phyloP scores from a whole-genome alignment of 129 eudicot species.

The Rutidosis leptorrhynchoides region DNA sequence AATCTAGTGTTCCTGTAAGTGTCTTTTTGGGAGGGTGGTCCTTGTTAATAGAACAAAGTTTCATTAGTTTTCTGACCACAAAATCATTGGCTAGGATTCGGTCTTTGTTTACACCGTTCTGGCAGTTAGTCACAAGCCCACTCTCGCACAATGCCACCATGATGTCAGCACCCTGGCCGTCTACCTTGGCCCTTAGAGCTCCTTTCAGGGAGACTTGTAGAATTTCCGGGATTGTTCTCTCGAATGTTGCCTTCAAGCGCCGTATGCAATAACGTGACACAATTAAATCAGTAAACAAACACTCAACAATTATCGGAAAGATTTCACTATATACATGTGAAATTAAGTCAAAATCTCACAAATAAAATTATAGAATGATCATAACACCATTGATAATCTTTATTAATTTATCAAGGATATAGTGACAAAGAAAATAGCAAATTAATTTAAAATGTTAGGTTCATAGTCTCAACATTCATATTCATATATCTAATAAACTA shows the following conservation, averaged over 20 bases:
- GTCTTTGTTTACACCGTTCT: conserved; percentile 72
- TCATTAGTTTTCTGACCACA: conserved; percentile 73
- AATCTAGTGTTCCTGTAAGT: conserved; percentile 51
- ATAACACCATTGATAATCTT: no score
- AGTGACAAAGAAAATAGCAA: no score
- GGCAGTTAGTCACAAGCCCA: conserved; percentile 71
- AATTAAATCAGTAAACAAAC: neutral
- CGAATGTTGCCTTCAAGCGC: conserved; percentile 56
- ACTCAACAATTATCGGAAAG: neutral
- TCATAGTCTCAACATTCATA: no score
- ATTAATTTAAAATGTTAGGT: neutral
- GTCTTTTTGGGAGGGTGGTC: conserved; percentile 52
- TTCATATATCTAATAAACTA: neutral
- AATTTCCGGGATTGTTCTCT: conserved; percentile 47
- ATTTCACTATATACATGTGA: no score
- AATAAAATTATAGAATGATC: neutral
- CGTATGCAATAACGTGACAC: neutral
- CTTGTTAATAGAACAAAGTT: conserved; percentile 59
- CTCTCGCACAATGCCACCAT: conserved; percentile 76
- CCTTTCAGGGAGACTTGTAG: conserved; percentile 69
- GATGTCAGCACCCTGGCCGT: conserved; percentile 47
- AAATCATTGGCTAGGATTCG: conserved; percentile 67
- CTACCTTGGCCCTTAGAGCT: conserved; percentile 51
- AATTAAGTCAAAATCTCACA: neutral
- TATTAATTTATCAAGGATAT: no score